phyloP scores from a whole-genome alignment of 108 stramenopile genomes.

The Fistulifera pelliculosa region DNA sequence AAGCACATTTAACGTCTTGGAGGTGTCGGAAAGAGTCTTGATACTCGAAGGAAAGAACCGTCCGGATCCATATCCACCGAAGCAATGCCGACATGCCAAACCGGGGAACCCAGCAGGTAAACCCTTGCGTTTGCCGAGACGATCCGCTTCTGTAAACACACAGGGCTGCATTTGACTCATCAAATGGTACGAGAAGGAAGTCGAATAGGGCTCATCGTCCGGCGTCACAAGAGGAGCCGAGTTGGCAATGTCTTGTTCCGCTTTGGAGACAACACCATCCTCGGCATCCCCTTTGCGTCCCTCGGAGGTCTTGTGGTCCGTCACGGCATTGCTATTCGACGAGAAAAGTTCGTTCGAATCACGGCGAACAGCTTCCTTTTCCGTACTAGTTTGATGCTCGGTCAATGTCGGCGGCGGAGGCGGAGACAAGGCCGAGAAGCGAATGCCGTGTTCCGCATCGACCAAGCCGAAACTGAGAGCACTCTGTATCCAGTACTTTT shows the following conservation, averaged over 20 bases:
- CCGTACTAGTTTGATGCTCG: conserved; percentile 12
- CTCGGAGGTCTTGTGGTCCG: neutral
- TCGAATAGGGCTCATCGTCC: conserved; percentile 63
- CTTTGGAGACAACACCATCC: conserved; percentile 9
- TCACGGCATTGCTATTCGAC: conserved; percentile 12
- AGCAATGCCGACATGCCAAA: conserved; percentile 73
- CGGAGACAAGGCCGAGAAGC: conserved; percentile 27
- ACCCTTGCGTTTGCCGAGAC: conserved; percentile 68
- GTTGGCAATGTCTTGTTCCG: conserved; percentile 4
- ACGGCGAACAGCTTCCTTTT: conserved; percentile 8
- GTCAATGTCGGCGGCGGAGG: conserved; percentile 13
- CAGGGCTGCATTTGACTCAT: conserved; percentile 75
- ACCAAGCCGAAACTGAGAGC: conserved; percentile 62
- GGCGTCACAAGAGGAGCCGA: conserved; percentile 42
- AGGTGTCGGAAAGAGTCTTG: conserved; percentile 76
- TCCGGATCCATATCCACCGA: conserved; percentile 69
- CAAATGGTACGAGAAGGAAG: conserved; percentile 63
- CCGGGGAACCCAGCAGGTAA: conserved; percentile 68
- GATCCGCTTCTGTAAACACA: conserved; percentile 72
- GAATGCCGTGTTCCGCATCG: conserved; percentile 69
- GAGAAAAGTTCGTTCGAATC: conserved; percentile 24
- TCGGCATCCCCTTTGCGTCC: conserved; percentile 5
- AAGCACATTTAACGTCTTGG: conserved; percentile 68
- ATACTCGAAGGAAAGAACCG: conserved; percentile 78
- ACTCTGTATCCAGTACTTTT: conserved; percentile 77